A percentile compares a stretch with the other conserved stretches of the same genome.
phyloP scores from a whole-genome alignment of 2,329 filamentous ascomycete species.

The Fusarium chaquense region DNA sequence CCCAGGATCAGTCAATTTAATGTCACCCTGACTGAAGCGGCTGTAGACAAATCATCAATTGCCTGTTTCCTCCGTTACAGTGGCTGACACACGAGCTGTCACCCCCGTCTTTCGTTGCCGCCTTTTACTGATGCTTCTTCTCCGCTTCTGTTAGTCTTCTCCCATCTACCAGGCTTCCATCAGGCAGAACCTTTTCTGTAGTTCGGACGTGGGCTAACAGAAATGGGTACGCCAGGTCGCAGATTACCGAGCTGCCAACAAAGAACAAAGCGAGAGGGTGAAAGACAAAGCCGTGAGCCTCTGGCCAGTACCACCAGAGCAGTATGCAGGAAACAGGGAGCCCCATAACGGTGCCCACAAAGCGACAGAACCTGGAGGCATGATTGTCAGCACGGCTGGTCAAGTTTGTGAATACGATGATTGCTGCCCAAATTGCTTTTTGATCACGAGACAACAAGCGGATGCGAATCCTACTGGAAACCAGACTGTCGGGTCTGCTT shows the following conservation, averaged over 20 bases:
- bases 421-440: constrained; percentile 7
- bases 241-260: constrained; percentile 54
- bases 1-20: neutral
- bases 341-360: constrained; percentile 58
- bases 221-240: constrained; percentile 61
- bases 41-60: constrained; percentile 9
- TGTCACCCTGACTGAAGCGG: neutral
- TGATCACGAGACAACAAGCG: constrained; percentile 2
- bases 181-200: constrained; percentile 54
- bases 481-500: constrained; percentile 1
- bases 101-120: neutral
- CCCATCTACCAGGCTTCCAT: constrained; percentile 53
- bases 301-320: constrained; percentile 65
- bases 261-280: constrained; percentile 59
- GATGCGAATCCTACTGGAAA: constrained; percentile 1
- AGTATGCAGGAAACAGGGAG: constrained; percentile 55
- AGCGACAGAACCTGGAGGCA: constrained; percentile 57
- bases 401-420: neutral
- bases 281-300: constrained; percentile 61
- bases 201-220: constrained; percentile 55
- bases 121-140: constrained; percentile 41
- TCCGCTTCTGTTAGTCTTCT: constrained; percentile 15
- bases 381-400: constrained; percentile 28
- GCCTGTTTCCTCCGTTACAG: neutral
- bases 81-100: neutral